A percentile compares a stretch with the other conserved stretches of the same genome.
Evolutionary conservation across 2,329 filamentous ascomycete genomes (phyloP).

Genomic region (Huntiella moniliformis): DNA sequence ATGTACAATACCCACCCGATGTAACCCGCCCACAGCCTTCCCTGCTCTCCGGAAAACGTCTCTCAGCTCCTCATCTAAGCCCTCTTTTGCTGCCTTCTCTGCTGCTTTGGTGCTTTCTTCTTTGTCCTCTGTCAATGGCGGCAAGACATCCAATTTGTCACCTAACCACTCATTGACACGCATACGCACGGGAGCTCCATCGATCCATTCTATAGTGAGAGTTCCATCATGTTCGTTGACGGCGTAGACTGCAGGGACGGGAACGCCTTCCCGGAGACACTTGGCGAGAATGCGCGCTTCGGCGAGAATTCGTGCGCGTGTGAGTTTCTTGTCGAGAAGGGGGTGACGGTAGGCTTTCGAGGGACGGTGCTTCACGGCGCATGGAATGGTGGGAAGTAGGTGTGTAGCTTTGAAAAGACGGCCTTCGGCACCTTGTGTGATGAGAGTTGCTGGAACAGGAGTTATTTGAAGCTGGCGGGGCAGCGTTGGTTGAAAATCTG

Average conservation of each 20-base stretch:
- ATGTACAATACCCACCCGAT: constrained; percentile 73
- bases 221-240: constrained; percentile 46
- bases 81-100: constrained; percentile 18
- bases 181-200: constrained; percentile 50
- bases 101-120: not conserved
- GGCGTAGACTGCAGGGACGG: constrained; percentile 65
- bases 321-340: constrained; percentile 70
- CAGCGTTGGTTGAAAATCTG: constrained; percentile 26
- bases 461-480: constrained; percentile 40
- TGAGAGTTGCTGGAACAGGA: constrained; percentile 41
- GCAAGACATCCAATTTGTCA: constrained; percentile 22
- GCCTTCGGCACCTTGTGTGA: constrained; percentile 90
- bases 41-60: constrained; percentile 55
- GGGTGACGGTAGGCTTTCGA: constrained; percentile 85
- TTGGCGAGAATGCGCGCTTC: constrained; percentile 74
- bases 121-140: constrained; percentile 7
- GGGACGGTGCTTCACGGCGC: constrained; percentile 80
- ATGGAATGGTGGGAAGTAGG: constrained; percentile 46
- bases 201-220: constrained; percentile 73
- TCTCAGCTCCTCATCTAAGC: constrained; percentile 32
- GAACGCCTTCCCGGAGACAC: constrained; percentile 59
- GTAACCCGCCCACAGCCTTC: constrained; percentile 51
- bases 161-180: constrained; percentile 51
- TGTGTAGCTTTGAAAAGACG: constrained; percentile 79
- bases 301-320: constrained; percentile 67